These are phyloP conservation scores for Candolleomyces aberdarensis DNA, from an alignment of 768 basidiomycete genomes.

Conservation along the genomic window DNA sequence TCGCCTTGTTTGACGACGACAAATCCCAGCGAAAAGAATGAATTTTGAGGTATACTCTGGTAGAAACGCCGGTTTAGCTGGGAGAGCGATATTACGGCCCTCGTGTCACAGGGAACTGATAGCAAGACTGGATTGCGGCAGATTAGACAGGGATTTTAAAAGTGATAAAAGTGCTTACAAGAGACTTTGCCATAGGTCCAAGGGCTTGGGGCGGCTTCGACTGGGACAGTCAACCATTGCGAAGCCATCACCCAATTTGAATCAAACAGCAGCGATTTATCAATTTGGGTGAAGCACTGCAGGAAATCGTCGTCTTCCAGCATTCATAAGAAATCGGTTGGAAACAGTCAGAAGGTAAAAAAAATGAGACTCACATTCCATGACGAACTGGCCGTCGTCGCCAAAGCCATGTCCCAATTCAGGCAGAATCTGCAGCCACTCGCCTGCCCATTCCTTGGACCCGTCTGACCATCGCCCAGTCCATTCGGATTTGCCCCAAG, in stretches of 20 bases:
- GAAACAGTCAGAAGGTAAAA: too few species aligned
- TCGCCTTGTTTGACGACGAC: conserved; percentile 46
- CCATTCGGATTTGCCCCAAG: conserved; percentile 49
- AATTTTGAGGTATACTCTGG: conserved; percentile 39
- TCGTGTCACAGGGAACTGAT: conserved; percentile 35
- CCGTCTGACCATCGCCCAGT: conserved; percentile 49
- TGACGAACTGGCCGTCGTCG: conserved; percentile 47
- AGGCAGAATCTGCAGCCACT: conserved; percentile 40
- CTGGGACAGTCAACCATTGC: conserved; percentile 45
- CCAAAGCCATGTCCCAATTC: conserved; percentile 42
- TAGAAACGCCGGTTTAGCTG: conserved; percentile 51
- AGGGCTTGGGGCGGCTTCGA: conserved; percentile 38
- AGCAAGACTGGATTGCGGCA: conserved; percentile 37
- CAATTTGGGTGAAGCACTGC: conserved; percentile 40
- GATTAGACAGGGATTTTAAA: neutral
- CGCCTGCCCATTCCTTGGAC: conserved; percentile 45
- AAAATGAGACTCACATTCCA: conserved; percentile 35
- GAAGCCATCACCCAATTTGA: conserved; percentile 43
- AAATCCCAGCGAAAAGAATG: conserved; percentile 50
- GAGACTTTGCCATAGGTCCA: conserved; percentile 57
- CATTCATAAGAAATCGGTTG: neutral
- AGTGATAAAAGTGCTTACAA: conserved; percentile 38
- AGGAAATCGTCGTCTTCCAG: conserved; percentile 37
- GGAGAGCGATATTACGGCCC: conserved; percentile 49
- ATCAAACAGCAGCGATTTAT: conserved; percentile 46